These are phyloP conservation scores for slime mould (Dictyostelium discoideum) DNA, from an alignment of 78 protist genomes.

Conservation along the genomic window dicty_2.7 NC_007090.3:1595001-1595500, in stretches of 20 bases:
- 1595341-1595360: slow-evolving; percentile 30
- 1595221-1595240: slow-evolving; percentile 73
- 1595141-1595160: slow-evolving; percentile 87
- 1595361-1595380: slow-evolving; percentile 69
- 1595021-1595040: slow-evolving; percentile 82
- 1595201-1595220: slow-evolving; percentile 73
- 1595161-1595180: slow-evolving; percentile 84
- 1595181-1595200: slow-evolving; percentile 85
- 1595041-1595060: slow-evolving; percentile 78
- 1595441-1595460: not conserved
- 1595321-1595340: slow-evolving; percentile 44
- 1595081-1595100: slow-evolving; percentile 92
- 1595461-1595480: not conserved
- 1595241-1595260: slow-evolving; percentile 75
- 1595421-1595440: not conserved
- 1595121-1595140: slow-evolving; percentile 88
- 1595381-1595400: slow-evolving; percentile 29
- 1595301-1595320: slow-evolving; percentile 73
- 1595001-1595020: slow-evolving; percentile 88
- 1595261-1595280: slow-evolving; percentile 78
- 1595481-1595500: not conserved
- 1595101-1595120: slow-evolving; percentile 87
- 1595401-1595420: too few relatives aligned
- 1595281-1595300: slow-evolving; percentile 82
- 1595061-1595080: slow-evolving; percentile 76